Percentiles rank a stretch among this genome's conserved stretches.
These are phyloP conservation scores for Hippophae gyantsensis DNA, from an alignment of 306 rosid species.

Conservation along the genomic window DNA sequence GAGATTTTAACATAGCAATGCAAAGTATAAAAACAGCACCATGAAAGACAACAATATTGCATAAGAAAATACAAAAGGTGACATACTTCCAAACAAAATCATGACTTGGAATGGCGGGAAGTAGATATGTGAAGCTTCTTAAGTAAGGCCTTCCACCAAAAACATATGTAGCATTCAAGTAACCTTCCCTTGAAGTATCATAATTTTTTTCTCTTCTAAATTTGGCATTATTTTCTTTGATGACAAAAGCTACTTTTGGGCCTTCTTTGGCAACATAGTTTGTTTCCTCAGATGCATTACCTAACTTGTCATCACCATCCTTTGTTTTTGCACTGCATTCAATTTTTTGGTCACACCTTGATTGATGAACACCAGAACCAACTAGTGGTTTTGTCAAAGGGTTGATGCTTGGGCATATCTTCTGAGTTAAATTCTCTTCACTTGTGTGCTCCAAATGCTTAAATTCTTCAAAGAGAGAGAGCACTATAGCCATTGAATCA, in stretches of 20 bases:
- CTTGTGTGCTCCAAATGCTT: conserved; percentile 10
- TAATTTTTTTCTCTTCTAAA: not conserved
- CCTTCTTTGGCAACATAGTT: conserved; percentile 7
- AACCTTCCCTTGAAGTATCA: not conserved
- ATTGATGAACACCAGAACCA: conserved; percentile 10
- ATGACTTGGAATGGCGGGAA: conserved; percentile 7
- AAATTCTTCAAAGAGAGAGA: not conserved
- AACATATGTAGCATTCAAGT: not conserved
- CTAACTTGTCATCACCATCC: conserved; percentile 5
- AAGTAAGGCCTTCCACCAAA: conserved; percentile 11
- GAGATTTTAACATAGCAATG: not conserved
- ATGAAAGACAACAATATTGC: not conserved
- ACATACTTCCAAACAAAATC: conserved; percentile 28
- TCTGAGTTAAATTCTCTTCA: conserved; percentile 6
- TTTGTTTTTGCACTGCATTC: conserved; percentile 8
- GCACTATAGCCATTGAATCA: conserved; percentile 10
- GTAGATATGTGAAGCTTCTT: conserved; percentile 2
- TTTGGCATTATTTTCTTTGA: conserved; percentile 3
- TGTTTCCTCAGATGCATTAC: not conserved
- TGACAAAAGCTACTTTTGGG: conserved; percentile 5
- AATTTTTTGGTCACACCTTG: conserved; percentile 4
- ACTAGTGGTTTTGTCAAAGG: conserved; percentile 10
- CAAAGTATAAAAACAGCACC: not conserved
- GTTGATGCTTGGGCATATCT: conserved; percentile 5
- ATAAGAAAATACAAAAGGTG: conserved; percentile 3